A percentile compares a stretch with the other conserved stretches of the same genome.
Evolutionary conservation across 495 filamentous ascomycete species (phyloP).

Genomic region (Pyrenopolyporus hunteri): DNA sequence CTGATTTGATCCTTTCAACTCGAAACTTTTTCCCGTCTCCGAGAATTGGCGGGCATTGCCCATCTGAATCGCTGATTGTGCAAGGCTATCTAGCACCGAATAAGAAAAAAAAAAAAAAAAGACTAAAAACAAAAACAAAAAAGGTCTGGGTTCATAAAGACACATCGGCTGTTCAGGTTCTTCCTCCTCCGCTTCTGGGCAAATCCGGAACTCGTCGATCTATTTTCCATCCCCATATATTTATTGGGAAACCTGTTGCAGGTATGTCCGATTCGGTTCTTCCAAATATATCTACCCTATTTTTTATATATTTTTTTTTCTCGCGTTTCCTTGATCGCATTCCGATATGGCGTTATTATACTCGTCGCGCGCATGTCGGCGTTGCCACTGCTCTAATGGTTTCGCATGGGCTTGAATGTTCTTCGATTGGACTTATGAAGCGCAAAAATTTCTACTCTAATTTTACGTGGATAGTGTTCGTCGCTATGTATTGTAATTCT

Average conservation of each 20-base stretch:
- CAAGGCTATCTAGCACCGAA: not conserved
- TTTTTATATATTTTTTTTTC: slow-evolving; percentile 1
- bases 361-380: slow-evolving; percentile 10
- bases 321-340: slow-evolving; percentile 9
- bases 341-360: slow-evolving; percentile 17
- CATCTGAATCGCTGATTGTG: slow-evolving; percentile 11
- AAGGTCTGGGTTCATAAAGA: slow-evolving; percentile 32
- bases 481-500: slow-evolving; percentile 31
- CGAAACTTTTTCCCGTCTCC: slow-evolving; percentile 40
- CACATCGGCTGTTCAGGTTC: slow-evolving; percentile 41
- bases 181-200: slow-evolving; percentile 43
- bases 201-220: slow-evolving; percentile 38
- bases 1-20: slow-evolving; percentile 37
- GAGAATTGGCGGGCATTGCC: slow-evolving; percentile 22
- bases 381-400: slow-evolving; percentile 13
- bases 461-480: not conserved
- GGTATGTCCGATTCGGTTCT: slow-evolving; percentile 25
- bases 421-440: slow-evolving; percentile 8
- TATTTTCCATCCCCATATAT: slow-evolving; percentile 41
- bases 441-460: not conserved
- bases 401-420: slow-evolving; percentile 18
- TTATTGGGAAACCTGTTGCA: slow-evolving; percentile 30
- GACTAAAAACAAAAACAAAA: slow-evolving; percentile 3
- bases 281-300: not conserved
- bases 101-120: slow-evolving; percentile 1